Conservation (phyloP, 1,139 yeast species). For the Lodderomyces parapsilosis region DNA sequence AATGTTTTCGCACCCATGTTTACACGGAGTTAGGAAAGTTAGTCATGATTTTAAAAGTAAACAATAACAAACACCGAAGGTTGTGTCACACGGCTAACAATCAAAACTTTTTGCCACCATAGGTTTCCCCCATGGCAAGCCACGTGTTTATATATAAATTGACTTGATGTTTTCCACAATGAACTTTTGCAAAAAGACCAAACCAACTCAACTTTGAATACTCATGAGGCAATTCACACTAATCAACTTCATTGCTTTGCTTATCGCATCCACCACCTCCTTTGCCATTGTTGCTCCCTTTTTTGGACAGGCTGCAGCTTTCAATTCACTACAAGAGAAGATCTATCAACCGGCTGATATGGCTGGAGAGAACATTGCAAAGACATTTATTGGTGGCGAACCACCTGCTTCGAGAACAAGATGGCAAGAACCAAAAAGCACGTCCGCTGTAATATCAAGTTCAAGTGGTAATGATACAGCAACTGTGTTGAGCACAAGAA, state of each 20-base stretch:
- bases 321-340: not conserved
- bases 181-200: too few relatives aligned
- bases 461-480: not conserved
- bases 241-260: not conserved
- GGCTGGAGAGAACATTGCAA: constrained; percentile 1
- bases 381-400: constrained; percentile 1
- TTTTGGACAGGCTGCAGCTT: not conserved
- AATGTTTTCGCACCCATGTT: constrained; percentile 1
- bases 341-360: not conserved
- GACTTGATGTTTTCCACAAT: too few relatives aligned
- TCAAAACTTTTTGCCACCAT: not conserved
- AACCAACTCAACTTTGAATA: too few relatives aligned
- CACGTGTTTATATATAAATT: too few relatives aligned
- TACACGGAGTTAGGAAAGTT: not conserved
- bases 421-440: not conserved
- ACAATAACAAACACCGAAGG: not conserved
- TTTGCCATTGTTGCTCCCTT: not conserved
- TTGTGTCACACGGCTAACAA: not conserved
- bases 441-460: not conserved
- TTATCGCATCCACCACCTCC: not conserved
- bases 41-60: not conserved
- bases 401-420: constrained; percentile 1
- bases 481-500: not conserved
- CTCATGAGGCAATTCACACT: not conserved
- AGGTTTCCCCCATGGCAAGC: too few relatives aligned